These are phyloP conservation scores for Xylariaceae sp. DNA, from an alignment of 2,329 filamentous ascomycete species.

Conservation along the genomic window DNA sequence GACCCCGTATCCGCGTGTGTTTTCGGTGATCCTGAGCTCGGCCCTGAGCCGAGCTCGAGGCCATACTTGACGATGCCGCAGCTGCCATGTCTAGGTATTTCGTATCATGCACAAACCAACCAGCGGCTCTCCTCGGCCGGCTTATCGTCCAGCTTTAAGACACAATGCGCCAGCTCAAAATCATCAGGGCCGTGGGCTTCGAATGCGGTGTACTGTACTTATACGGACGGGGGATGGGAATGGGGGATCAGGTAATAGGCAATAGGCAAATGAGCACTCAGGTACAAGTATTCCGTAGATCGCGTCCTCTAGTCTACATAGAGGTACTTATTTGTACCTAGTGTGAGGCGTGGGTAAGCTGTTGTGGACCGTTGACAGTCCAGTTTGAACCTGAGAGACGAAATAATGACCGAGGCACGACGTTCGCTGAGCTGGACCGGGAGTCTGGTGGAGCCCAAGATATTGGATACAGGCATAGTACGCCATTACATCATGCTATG, in stretches of 20 bases:
- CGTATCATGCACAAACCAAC: neutral
- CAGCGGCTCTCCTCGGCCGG: conserved; percentile 3
- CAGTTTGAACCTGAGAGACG: too few species aligned
- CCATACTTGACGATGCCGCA: conserved; percentile 20
- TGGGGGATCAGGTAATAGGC: too few species aligned
- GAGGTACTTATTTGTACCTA: neutral
- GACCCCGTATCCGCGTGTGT: conserved; percentile 44
- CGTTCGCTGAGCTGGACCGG: neutral
- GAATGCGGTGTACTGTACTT: neutral
- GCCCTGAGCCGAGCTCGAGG: conserved; percentile 10
- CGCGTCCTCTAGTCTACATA: neutral
- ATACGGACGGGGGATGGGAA: neutral
- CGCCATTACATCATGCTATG: neutral
- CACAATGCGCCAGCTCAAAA: conserved; percentile 20
- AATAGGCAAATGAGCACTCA: neutral
- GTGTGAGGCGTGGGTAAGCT: neutral
- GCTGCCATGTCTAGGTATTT: conserved; percentile 4
- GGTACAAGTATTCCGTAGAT: neutral
- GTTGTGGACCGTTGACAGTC: neutral
- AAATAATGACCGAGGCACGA: neutral
- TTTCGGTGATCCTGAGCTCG: conserved; percentile 26
- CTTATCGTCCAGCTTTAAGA: conserved; percentile 6
- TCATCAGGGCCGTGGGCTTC: conserved; percentile 14
- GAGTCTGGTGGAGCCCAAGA: neutral
- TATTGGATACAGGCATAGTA: neutral